Conservation (phyloP, 2,329 filamentous ascomycete species). For the Neonectria sp. region DNA sequence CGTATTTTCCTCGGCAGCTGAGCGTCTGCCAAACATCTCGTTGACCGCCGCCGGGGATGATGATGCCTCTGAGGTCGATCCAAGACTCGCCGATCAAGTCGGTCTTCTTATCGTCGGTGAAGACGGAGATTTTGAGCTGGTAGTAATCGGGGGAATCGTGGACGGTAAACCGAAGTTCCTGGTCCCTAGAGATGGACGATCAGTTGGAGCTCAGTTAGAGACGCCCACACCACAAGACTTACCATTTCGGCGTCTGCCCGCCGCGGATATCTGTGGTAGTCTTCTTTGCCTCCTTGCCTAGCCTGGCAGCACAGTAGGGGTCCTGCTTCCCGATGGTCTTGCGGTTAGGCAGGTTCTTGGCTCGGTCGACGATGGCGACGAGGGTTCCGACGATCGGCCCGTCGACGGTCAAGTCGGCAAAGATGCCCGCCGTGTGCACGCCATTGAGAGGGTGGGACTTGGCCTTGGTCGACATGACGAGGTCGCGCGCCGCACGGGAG, state of each 20-base stretch:
- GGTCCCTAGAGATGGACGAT: conserved; percentile 78
- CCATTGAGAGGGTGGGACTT: conserved; percentile 71
- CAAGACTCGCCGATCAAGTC: conserved; percentile 96
- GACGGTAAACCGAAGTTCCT: conserved; percentile 95
- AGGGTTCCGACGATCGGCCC: conserved; percentile 94
- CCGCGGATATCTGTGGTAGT: conserved; percentile 94
- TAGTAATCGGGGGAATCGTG: conserved; percentile 98
- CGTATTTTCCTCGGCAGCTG: conserved; percentile 93
- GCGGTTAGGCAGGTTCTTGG: conserved; percentile 96
- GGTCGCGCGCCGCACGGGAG: conserved; percentile 28
- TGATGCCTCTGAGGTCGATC: conserved; percentile 85
- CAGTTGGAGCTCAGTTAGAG: conserved; percentile 25
- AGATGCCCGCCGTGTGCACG: conserved; percentile 92
- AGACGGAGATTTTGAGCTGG: conserved; percentile 94
- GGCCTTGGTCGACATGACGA: conserved; percentile 66
- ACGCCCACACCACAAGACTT: conserved; percentile 45
- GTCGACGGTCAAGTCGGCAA: conserved; percentile 93
- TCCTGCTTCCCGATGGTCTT: conserved; percentile 99
- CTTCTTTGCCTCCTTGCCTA: conserved; percentile 98
- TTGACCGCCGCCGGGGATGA: conserved; percentile 91
- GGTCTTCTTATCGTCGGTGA: conserved; percentile 98
- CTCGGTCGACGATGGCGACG: conserved; percentile 91
- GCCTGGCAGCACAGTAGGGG: conserved; percentile 92
- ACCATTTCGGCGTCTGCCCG: conserved; percentile 97
- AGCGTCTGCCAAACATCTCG: conserved; percentile 93